Percentiles rank a stretch among this genome's conserved stretches.
These are phyloP conservation scores for Picochlorum costavermella DNA, from an alignment of 139 green algal genomes.

Conservation along the genomic window DNA sequence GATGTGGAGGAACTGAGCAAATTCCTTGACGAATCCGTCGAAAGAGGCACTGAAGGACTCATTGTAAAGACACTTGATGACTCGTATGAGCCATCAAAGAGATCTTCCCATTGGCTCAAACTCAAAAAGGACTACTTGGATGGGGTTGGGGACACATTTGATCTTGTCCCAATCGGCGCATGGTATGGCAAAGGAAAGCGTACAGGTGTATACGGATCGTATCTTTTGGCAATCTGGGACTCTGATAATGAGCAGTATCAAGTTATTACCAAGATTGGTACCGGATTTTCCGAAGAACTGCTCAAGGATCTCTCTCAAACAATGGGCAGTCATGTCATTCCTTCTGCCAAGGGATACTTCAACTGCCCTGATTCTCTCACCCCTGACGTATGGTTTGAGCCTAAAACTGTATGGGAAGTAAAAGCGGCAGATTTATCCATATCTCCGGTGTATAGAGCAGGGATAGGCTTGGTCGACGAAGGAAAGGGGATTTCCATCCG, in stretches of 20 bases:
- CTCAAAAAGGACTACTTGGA: constrained; percentile 99
- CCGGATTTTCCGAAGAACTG: constrained; percentile 86
- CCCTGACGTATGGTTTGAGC: constrained; percentile 93
- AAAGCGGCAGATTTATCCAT: constrained; percentile 96
- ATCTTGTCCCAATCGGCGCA: constrained; percentile 84
- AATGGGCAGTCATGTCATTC: constrained; percentile 59
- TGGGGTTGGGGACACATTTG: constrained; percentile 84
- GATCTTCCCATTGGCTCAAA: constrained; percentile 89
- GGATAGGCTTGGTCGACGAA: constrained; percentile 62
- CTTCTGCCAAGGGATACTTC: constrained; percentile 61
- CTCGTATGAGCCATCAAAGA: constrained; percentile 84
- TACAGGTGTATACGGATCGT: constrained; percentile 83
- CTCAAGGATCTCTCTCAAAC: constrained; percentile 61
- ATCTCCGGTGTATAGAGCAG: constrained; percentile 82
- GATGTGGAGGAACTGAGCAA: constrained; percentile 80
- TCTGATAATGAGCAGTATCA: constrained; percentile 76
- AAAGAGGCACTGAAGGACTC: constrained; percentile 82
- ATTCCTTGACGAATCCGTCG: constrained; percentile 88
- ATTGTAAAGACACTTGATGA: constrained; percentile 86
- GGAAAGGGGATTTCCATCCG: constrained; percentile 81
- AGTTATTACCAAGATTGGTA: constrained; percentile 93
- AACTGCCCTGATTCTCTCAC: constrained; percentile 55
- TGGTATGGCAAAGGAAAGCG: constrained; percentile 83
- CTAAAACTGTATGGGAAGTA: constrained; percentile 89
- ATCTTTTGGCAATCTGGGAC: constrained; percentile 88